Evolutionary conservation across 805 yeast genomes (phyloP).

Genomic region (Ogataea henricii): DNA sequence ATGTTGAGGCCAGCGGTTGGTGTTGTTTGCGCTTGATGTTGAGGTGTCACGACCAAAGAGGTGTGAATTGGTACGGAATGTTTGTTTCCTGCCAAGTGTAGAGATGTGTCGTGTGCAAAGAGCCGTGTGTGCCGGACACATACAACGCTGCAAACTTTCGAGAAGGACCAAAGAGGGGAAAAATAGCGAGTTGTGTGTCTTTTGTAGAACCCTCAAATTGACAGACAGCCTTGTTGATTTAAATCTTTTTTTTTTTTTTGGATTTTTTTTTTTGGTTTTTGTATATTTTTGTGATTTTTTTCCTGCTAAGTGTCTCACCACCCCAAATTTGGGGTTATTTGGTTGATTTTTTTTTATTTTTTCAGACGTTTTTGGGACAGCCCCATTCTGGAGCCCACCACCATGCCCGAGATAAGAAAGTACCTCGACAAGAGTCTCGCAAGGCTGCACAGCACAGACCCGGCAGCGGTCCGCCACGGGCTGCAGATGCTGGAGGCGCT

Average conservation of each 20-base stretch:
- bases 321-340: not conserved
- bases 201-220: slow-evolving; percentile 1
- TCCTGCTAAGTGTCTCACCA: too few species aligned
- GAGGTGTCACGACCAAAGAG: slow-evolving; percentile 1
- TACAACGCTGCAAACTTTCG: not conserved
- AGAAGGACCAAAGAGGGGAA: not conserved
- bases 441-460: slow-evolving; percentile 19
- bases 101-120: not conserved
- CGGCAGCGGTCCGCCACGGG: slow-evolving; percentile 23
- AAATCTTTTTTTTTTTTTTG: not conserved
- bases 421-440: slow-evolving; percentile 23
- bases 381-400: not conserved
- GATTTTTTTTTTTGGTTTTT: not conserved
- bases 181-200: not conserved
- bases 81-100: not conserved
- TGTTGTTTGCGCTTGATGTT: slow-evolving; percentile 4
- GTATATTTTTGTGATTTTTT: not conserved
- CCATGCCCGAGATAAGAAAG: slow-evolving; percentile 18
- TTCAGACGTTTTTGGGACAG: not conserved
- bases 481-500: slow-evolving; percentile 25
- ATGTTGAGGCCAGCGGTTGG: not conserved
- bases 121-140: not conserved
- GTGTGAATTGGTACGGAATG: not conserved
- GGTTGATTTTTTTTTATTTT: too few species aligned
- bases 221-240: not conserved